Percentiles rank a stretch among this genome's conserved stretches.
Conservation (phyloP, 495 filamentous ascomycete species). For the Haplographium delicatum region DNA sequence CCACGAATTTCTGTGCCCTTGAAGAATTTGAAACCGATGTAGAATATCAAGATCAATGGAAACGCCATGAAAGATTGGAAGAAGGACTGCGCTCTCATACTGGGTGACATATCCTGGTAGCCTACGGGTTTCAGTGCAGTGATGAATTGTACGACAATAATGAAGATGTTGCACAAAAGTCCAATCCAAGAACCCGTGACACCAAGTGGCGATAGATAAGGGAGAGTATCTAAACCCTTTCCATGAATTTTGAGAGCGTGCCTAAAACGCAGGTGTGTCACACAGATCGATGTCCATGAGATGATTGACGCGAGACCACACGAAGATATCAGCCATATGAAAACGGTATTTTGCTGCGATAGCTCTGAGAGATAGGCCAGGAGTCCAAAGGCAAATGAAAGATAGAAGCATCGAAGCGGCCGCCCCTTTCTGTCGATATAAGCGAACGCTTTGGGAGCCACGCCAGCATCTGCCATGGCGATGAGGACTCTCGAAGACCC, state of each 20-base stretch:
- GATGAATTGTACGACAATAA: background rate
- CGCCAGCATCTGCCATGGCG: background rate
- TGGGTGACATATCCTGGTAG: background rate
- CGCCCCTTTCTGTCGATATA: background rate
- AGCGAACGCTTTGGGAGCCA: background rate
- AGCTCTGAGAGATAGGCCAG: background rate
- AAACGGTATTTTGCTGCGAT: background rate
- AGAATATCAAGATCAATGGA: background rate
- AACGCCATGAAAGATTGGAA: background rate
- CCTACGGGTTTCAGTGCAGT: background rate
- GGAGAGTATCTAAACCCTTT: background rate
- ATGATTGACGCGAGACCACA: background rate
- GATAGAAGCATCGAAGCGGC: background rate
- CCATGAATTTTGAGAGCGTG: background rate
- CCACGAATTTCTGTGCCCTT: background rate
- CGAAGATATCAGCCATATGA: constrained; percentile 2
- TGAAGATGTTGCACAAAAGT: background rate
- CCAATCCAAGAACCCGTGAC: background rate
- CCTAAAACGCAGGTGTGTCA: background rate
- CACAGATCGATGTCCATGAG: background rate
- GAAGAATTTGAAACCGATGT: background rate
- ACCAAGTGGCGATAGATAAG: background rate
- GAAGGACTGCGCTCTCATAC: background rate
- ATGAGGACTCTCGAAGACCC: background rate
- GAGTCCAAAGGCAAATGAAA: background rate